These are phyloP conservation scores for Dryas integrifolia DNA, from an alignment of 331 rosid genomes.

Conservation along the genomic window DNA sequence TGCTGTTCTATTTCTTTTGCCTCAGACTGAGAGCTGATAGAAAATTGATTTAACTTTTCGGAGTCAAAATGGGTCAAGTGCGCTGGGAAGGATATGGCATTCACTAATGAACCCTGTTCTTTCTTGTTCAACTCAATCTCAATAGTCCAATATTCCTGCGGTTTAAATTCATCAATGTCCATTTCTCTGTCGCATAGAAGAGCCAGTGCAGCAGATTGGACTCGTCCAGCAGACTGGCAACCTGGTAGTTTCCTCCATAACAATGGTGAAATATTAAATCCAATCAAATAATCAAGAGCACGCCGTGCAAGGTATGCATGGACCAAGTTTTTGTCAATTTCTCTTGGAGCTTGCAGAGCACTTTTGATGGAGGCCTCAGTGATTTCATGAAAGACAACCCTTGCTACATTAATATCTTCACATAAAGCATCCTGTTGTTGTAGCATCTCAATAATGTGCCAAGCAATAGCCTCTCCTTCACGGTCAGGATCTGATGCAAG, in stretches of 20 bases:
- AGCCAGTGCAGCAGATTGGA: slow-evolving; percentile 94
- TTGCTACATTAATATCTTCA: slow-evolving; percentile 52
- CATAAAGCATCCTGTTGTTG: slow-evolving; percentile 80
- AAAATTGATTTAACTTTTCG: slow-evolving; percentile 65
- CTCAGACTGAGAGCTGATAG: slow-evolving; percentile 57
- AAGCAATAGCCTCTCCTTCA: slow-evolving; percentile 98
- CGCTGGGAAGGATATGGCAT: slow-evolving; percentile 45
- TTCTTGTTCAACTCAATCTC: slow-evolving; percentile 45
- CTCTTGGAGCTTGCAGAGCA: slow-evolving; percentile 75
- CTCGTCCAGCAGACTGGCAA: slow-evolving; percentile 97
- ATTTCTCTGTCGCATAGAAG: slow-evolving; percentile 91
- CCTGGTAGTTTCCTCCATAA: slow-evolving; percentile 98
- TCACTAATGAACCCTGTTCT: slow-evolving; percentile 27
- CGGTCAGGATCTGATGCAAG: slow-evolving; percentile 99
- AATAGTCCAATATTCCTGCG: slow-evolving; percentile 78
- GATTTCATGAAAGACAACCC: slow-evolving; percentile 93
- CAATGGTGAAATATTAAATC: slow-evolving; percentile 90
- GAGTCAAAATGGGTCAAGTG: slow-evolving; percentile 72
- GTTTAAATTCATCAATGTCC: slow-evolving; percentile 82
- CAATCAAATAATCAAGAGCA: slow-evolving; percentile 97
- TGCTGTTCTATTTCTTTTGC: slow-evolving; percentile 53
- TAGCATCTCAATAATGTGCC: slow-evolving; percentile 98
- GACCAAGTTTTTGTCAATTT: slow-evolving; percentile 77
- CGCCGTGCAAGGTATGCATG: slow-evolving; percentile 95
- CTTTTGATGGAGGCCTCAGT: slow-evolving; percentile 81